Evolutionary conservation across 2,329 filamentous ascomycete genomes (phyloP).

Genomic region (Dactylellina haptotyla): DNA sequence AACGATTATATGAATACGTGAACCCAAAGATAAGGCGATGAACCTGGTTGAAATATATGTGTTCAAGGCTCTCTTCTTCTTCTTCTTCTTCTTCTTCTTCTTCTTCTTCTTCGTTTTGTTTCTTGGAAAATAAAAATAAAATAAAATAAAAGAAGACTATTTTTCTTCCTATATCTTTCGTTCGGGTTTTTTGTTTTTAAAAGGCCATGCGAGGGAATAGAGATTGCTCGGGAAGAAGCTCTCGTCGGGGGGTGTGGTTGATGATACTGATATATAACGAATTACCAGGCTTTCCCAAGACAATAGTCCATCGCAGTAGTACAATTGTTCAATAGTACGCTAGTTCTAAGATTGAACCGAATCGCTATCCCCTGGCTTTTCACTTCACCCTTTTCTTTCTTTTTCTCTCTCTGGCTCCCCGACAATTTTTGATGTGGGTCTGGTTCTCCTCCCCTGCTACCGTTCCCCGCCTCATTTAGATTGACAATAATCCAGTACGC

Average conservation of each 20-base stretch:
- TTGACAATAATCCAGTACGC: slow-evolving; percentile 8
- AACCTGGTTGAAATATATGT: background rate
- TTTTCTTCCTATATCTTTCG: background rate
- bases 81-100: background rate
- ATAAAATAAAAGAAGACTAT: background rate
- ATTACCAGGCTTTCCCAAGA: slow-evolving; percentile 31
- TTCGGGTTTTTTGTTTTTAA: background rate
- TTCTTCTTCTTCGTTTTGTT: background rate
- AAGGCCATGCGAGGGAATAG: background rate
- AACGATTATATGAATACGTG: too few relatives aligned
- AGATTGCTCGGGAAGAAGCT: slow-evolving; percentile 8
- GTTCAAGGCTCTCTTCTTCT: background rate
- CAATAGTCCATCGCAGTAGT: slow-evolving; percentile 37
- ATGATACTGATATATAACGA: slow-evolving; percentile 53
- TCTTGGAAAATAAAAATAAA: background rate
- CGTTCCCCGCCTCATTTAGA: slow-evolving; percentile 54
- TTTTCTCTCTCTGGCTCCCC: slow-evolving; percentile 7
- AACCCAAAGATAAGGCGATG: too few relatives aligned
- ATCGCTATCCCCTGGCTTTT: slow-evolving; percentile 27
- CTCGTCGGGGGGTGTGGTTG: slow-evolving; percentile 47
- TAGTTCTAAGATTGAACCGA: slow-evolving; percentile 45
- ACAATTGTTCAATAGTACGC: slow-evolving; percentile 10
- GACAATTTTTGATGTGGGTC: slow-evolving; percentile 49
- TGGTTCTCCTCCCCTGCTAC: slow-evolving; percentile 47
- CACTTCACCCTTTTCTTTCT: slow-evolving; percentile 16